Base-by-base conservation (phyloP, 768 basidiomycete genomes). In the Lentinula aciculospora region DNA sequence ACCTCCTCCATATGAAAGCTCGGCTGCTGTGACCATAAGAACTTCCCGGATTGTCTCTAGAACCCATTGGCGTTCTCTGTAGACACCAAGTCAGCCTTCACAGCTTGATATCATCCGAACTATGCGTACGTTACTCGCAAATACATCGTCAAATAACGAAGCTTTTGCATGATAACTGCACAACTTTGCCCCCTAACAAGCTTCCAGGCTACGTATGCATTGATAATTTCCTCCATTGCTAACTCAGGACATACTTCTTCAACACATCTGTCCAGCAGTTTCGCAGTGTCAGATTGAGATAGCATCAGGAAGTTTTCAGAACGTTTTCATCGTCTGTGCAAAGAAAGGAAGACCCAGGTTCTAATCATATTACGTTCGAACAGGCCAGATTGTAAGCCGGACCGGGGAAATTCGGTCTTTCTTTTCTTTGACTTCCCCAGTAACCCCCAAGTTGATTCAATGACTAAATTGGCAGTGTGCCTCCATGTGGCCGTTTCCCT, bases 401-500 rank as follows among this genome's bases (percentile, higher is more conserved):
- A 34, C 32, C 6, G n/a, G 17, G 37, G 37, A 17, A 17, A 39
- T 39, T 39, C 13, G 6, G 5, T n/a, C 37, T n/a, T n/a, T n/a
- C n/a, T n/a, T n/a, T n/a, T n/a, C n/a, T n/a, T n/a, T n/a, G n/a
- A n/a, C n/a, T n/a, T n/a, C n/a, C n/a, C n/a, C n/a, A n/a, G n/a
- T n/a, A n/a, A n/a, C n/a, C n/a, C n/a, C n/a, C n/a, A n/a, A n/a
- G n/a, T n/a, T n/a, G n/a, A n/a, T n/a, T n/a, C n/a, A n/a, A n/a
- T n/a, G 5, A 39, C 37, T 39, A n/a, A 39, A 39, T 6, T n/a
- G 13, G 2, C 12, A 32, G 8, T 4, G 12, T 7, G 32, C 32
- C 32, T 42, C 15, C 23, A 53, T 39, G 60, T 60, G 60, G 60
- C 58, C 54, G 72, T 79, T 79, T 60, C 67, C 68, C 47, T 64